Base-by-base conservation (phyloP, 108 stramenopile species). In the Discostella pseudostelligera region DNA sequence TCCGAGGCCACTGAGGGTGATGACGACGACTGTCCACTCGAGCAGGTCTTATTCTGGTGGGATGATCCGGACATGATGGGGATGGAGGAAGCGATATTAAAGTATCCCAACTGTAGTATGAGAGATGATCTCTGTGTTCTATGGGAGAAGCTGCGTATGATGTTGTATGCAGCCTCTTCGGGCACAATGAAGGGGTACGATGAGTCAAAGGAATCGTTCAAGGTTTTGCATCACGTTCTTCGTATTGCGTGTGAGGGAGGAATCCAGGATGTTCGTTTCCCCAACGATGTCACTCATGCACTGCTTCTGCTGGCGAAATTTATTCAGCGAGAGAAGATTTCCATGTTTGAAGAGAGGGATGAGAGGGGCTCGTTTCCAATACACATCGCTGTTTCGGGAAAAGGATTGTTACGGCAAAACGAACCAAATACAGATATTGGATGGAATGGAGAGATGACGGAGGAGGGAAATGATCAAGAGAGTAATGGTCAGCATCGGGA, bases 11-110 rank as follows among this genome's bases (percentile, higher is more conserved):
- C 51, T 36, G 73, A 74, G 73, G 74, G 74, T 6, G 66, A 68
- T 63, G 74, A 75, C 56, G 67, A 68, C 48, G 74, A 75, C 44
- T 63, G 62, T 62, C 74, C 74, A 0, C 28, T 75, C 22, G 66
- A 67, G 48, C 67, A 63, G 62, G 62, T 68, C 28, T 47, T 75
- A 46, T 68, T 68, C 56, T 75, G 74, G 74, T 75, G 74, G 74
- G 67, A 75, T 63, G 67, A 68, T 59, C 66, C 74, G 1, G 67
- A 75, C 58, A 61, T 75, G 60, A 29, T 66, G 53, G 74, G 62
- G 25, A 68, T 68, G 56, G 67, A 68, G 40, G 67, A 68, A 24
- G 74, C 62, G 37, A 75, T 75, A 56, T 46, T 57, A 26, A 42
- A 29, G 21, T 75, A 75, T 50, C 74, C 74, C 13, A 55, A 75